phyloP scores from a whole-genome alignment of 1,139 yeast genomes.

The Lodderomyces metapsilosis region DNA sequence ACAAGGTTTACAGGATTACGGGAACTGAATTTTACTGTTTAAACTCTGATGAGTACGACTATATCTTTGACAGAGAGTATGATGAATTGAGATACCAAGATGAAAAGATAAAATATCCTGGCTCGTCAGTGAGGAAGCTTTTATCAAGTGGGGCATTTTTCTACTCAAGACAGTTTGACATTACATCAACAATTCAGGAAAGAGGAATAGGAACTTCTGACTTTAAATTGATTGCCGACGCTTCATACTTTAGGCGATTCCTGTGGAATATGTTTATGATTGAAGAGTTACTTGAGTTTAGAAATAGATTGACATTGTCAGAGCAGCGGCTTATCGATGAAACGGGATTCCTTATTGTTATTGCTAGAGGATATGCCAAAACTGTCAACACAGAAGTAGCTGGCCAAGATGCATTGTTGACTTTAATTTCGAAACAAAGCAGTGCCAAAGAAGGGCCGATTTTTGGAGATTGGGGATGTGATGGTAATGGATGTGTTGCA shows the following conservation, averaged over 20 bases:
- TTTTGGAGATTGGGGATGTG: constrained; percentile 69
- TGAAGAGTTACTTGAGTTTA: constrained; percentile 56
- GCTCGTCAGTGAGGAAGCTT: constrained; percentile 55
- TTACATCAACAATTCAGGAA: constrained; percentile 61
- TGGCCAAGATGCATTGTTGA: constrained; percentile 45
- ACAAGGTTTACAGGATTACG: constrained; percentile 50
- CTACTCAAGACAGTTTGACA: constrained; percentile 64
- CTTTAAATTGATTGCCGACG: constrained; percentile 38
- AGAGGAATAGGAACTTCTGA: constrained; percentile 36
- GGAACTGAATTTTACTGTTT: constrained; percentile 65
- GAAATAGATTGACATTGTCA: constrained; percentile 50
- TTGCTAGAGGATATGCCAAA: constrained; percentile 67
- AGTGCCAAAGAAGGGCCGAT: constrained; percentile 59
- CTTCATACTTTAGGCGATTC: constrained; percentile 52
- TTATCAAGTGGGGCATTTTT: constrained; percentile 64
- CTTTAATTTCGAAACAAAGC: constrained; percentile 67
- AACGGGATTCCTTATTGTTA: constrained; percentile 56
- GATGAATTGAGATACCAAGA: constrained; percentile 19
- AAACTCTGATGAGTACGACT: constrained; percentile 55
- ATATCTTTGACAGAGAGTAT: constrained; percentile 23
- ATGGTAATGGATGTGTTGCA: constrained; percentile 68
- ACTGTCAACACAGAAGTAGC: constrained; percentile 48
- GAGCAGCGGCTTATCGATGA: constrained; percentile 54
- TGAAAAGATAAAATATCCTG: constrained; percentile 47
- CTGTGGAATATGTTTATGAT: constrained; percentile 68